Percentiles rank a stretch among this genome's conserved stretches.
Conservation (phyloP, 2,329 filamentous ascomycete species). For the Knoxdaviesia capensis region DNA sequence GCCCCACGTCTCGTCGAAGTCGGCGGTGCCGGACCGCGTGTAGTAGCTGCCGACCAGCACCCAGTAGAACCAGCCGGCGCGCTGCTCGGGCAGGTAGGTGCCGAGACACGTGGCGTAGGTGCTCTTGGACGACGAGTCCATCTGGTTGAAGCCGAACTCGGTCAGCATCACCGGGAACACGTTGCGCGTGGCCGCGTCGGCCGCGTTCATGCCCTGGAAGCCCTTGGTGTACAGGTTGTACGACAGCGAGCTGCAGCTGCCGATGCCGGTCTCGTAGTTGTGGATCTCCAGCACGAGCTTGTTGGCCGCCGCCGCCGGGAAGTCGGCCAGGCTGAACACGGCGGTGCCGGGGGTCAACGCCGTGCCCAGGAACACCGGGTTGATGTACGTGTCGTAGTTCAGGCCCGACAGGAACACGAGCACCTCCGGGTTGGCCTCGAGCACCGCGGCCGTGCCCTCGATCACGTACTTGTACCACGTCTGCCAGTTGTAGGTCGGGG, state of each 20-base stretch:
- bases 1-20: slow-evolving; percentile 38
- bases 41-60: slow-evolving; percentile 40
- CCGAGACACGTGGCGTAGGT: slow-evolving; percentile 32
- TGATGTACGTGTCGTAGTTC: slow-evolving; percentile 32
- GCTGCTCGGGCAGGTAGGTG: slow-evolving; percentile 23
- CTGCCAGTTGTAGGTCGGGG: slow-evolving; percentile 31
- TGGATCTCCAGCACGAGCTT: slow-evolving; percentile 41
- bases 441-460: slow-evolving; percentile 26
- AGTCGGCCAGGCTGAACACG: slow-evolving; percentile 23
- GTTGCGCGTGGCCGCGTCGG: slow-evolving; percentile 15
- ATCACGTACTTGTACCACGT: slow-evolving; percentile 31
- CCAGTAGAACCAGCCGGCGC: slow-evolving; percentile 37
- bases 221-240: slow-evolving; percentile 27
- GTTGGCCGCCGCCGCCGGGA: slow-evolving; percentile 22
- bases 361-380: slow-evolving; percentile 26
- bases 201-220: slow-evolving; percentile 27
- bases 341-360: slow-evolving; percentile 24
- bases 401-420: slow-evolving; percentile 41
- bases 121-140: slow-evolving; percentile 20
- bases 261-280: slow-evolving; percentile 34
- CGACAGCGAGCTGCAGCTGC: slow-evolving; percentile 24
- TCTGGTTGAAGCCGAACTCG: slow-evolving; percentile 33
- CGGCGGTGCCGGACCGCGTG: slow-evolving; percentile 27
- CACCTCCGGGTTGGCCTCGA: slow-evolving; percentile 26
- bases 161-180: slow-evolving; percentile 22